phyloP scores from a whole-genome alignment of 495 filamentous ascomycete species.

The Xylaria flabelliformis region DNA sequence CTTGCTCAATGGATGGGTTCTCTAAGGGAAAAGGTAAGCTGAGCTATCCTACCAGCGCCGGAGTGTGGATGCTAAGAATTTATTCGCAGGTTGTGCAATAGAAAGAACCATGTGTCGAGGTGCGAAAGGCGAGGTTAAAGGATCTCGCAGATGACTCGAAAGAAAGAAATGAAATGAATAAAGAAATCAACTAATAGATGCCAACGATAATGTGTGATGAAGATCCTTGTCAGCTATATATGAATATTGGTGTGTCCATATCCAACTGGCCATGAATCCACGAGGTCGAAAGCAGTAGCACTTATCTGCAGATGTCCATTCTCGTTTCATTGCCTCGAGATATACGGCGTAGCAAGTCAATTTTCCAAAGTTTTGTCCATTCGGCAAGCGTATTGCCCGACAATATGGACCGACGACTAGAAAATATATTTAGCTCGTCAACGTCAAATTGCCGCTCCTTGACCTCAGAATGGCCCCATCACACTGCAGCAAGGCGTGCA shows the following conservation, averaged over 20 bases:
- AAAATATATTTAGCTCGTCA: slow-evolving; percentile 10
- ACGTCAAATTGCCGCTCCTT: not conserved
- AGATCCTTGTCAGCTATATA: slow-evolving; percentile 4
- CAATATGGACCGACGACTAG: not conserved
- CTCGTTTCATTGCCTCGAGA: not conserved
- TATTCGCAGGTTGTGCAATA: slow-evolving; percentile 52
- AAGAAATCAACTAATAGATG: slow-evolving; percentile 21
- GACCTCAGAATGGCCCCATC: not conserved
- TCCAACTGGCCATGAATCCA: not conserved
- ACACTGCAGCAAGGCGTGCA: slow-evolving; percentile 1
- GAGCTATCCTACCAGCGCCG: slow-evolving; percentile 27
- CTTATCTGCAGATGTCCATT: not conserved
- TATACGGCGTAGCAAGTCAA: not conserved
- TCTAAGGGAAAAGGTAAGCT: slow-evolving; percentile 93
- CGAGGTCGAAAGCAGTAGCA: not conserved
- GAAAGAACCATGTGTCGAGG: not conserved
- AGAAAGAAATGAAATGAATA: slow-evolving; percentile 6
- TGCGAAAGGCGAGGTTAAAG: not conserved
- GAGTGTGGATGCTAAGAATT: slow-evolving; percentile 25
- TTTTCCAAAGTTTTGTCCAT: not conserved
- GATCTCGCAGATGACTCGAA: not conserved
- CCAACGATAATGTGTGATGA: slow-evolving; percentile 13
- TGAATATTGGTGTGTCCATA: not conserved
- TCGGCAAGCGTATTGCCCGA: not conserved
- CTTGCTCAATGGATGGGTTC: slow-evolving; percentile 91